Base-by-base conservation (phyloP, 164 flowering plant genomes). In the Vitis labrusca region DNA sequence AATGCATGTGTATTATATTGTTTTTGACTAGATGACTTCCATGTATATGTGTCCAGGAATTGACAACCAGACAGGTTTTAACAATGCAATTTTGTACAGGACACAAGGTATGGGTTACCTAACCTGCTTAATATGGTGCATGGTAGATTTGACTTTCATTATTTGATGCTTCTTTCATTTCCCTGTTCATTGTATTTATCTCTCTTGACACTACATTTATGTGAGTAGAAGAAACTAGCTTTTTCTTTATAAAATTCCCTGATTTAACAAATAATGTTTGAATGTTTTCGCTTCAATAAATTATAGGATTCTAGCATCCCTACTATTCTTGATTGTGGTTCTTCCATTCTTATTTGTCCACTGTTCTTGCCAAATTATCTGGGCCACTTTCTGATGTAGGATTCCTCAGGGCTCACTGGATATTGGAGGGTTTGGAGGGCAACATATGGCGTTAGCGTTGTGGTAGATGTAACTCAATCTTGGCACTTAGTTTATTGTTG, bases 1-100 rank as follows among this genome's bases (percentile, higher is more conserved):
- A 57, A 15, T 57, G 17, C 17, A 15, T 57, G 17, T 57, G 60
- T 55, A 55, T 57, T 57, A 3, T 9, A 1, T 15, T 9, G 15
- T 11, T 63, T 30, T 0, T 63, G 32, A 12, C 63, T 37, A 12
- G 51, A 44, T 63, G 65, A 32, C 44, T 37, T 37, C 44, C 44
- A 37, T 71, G 27, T 68, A 51, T 59, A 37, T 74, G 37, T 71
- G 7, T 80, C n/a, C 85, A 94, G 98, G 97, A 89, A 54, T 83
- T 88, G 66, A 92, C 99, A 13, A 92, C 83, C 55, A 79, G 71
- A 61, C 85, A 84, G 65, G 97, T 94, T 72, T 79, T 94, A 80
- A 91, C 95, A 4, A 94, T 92, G 99, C 72, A 94, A 67, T 89
- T 82, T 64, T 91, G 88, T 71, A 50, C 63, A 44, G 99, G 97